These are phyloP conservation scores for Solanum virginianum DNA, from an alignment of 257 asterid species.

Conservation along the genomic window DNA sequence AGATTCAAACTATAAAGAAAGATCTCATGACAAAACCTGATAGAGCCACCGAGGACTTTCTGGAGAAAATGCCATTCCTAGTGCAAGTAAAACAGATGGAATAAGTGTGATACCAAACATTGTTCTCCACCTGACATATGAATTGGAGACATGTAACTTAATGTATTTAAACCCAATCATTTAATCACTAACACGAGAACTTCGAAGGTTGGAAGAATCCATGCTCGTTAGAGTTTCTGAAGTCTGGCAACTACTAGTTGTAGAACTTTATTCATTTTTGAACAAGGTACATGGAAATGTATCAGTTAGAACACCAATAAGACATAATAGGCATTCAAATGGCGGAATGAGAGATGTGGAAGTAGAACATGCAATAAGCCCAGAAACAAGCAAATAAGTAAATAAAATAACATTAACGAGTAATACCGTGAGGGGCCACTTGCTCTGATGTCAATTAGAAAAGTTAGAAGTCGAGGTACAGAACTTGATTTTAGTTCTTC, in stretches of 20 bases:
- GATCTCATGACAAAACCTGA: slow-evolving; percentile 30
- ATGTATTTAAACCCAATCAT: neutral
- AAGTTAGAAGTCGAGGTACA: neutral
- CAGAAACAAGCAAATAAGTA: neutral
- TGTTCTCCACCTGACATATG: slow-evolving; percentile 84
- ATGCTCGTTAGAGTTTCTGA: neutral
- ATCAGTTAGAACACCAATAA: neutral
- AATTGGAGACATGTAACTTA: neutral
- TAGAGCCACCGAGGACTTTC: slow-evolving; percentile 98
- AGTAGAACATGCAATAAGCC: neutral
- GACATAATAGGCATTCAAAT: neutral
- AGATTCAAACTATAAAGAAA: neutral
- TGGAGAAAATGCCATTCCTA: slow-evolving; percentile 93
- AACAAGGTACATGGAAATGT: neutral
- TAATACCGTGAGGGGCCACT: neutral
- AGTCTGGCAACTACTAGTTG: neutral
- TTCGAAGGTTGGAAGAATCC: neutral
- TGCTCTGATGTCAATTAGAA: neutral
- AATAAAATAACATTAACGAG: neutral
- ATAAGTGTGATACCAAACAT: slow-evolving; percentile 79
- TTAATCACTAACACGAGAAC: neutral
- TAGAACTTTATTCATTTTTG: neutral
- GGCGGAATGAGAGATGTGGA: neutral
- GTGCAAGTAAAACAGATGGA: slow-evolving; percentile 69
- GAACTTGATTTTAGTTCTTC: neutral